These are phyloP conservation scores for Colletotrichum phormii DNA, from an alignment of 2,329 filamentous ascomycete genomes.

Conservation along the genomic window DNA sequence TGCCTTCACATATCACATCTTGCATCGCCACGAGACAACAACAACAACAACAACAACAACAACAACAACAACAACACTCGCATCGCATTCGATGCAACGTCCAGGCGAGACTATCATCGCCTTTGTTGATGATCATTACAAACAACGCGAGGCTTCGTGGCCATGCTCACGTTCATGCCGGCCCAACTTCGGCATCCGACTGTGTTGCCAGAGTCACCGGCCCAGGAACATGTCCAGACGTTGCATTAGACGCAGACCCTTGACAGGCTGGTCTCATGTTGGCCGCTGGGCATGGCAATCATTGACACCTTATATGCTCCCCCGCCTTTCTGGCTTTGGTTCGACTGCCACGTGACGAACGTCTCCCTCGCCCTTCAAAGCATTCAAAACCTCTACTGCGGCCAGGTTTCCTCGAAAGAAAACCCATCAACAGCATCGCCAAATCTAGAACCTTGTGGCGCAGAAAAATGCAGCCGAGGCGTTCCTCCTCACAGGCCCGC, in stretches of 20 bases:
- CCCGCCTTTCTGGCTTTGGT: background rate
- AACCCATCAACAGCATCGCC: background rate
- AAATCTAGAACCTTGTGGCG: background rate
- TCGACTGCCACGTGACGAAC: background rate
- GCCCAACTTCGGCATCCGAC: slow-evolving; percentile 11
- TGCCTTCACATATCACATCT: background rate
- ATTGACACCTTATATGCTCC: background rate
- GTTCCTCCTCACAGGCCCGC: background rate
- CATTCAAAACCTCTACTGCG: background rate
- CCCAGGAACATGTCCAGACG: background rate
- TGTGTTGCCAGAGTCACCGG: slow-evolving; percentile 1
- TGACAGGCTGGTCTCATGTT: background rate
- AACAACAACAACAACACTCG: slow-evolving; percentile 1
- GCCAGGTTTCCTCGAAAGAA: background rate
- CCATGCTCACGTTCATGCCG: background rate
- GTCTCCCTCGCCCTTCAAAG: background rate
- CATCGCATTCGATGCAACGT: slow-evolving; percentile 14
- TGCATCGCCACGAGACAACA: slow-evolving; percentile 10
- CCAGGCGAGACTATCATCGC: background rate
- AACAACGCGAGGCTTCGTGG: background rate
- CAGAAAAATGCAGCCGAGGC: background rate
- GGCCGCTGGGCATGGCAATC: background rate
- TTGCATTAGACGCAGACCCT: background rate
- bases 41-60: too few species aligned
- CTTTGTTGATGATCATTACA: background rate